Conservation (phyloP, 495 filamentous ascomycete species). For the Xanthoparmelia taractica region DNA sequence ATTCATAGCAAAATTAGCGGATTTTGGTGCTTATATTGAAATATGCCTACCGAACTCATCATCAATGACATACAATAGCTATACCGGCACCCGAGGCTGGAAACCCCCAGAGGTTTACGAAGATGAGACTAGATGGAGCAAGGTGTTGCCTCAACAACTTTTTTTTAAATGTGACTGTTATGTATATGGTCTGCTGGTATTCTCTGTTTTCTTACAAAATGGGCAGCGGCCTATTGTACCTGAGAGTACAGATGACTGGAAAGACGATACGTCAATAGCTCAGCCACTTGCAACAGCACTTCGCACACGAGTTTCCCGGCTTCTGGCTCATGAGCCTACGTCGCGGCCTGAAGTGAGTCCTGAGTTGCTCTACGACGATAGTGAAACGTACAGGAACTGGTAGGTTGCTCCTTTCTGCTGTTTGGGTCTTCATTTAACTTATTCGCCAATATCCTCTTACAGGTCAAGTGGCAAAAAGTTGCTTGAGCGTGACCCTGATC, state of each 20-base stretch:
- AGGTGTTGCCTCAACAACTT: neutral
- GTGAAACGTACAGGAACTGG: neutral
- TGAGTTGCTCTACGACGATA: neutral
- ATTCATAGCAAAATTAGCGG: constrained; percentile 29
- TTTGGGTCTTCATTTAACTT: neutral
- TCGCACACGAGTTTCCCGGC: neutral
- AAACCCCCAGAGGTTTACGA: constrained; percentile 22
- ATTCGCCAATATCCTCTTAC: neutral
- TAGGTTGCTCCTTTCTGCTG: neutral
- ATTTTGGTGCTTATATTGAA: constrained; percentile 29
- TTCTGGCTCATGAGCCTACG: neutral
- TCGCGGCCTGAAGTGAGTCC: neutral
- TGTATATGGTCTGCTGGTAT: constrained; percentile 9
- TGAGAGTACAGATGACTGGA: neutral
- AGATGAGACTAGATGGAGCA: neutral
- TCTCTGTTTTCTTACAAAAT: constrained; percentile 10
- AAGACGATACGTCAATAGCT: neutral
- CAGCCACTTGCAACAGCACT: neutral
- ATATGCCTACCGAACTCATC: constrained; percentile 20
- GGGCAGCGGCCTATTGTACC: neutral
- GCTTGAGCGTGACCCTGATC: constrained; percentile 1
- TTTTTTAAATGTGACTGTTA: constrained; percentile 13
- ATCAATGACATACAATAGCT: constrained; percentile 3
- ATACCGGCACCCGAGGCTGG: constrained; percentile 28
- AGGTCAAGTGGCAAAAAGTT: neutral